phyloP scores from a whole-genome alignment of 176 grass and related monocot genomes.

The Cenchrus fungigraminus region DNA sequence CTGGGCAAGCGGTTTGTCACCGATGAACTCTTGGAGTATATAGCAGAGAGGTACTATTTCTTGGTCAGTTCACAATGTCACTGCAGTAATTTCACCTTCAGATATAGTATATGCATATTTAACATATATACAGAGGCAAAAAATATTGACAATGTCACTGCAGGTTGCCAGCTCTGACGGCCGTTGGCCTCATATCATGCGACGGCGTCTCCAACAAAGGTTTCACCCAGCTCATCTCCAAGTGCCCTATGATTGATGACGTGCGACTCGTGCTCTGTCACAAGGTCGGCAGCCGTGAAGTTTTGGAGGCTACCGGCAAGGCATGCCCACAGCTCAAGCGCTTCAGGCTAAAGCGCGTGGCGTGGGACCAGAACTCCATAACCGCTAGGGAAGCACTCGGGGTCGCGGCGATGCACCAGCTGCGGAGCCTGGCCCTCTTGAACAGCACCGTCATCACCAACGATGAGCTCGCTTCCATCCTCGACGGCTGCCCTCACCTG shows the following conservation, averaged over 20 bases:
- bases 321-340: background rate
- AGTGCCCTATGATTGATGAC: background rate
- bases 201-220: background rate
- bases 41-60: background rate
- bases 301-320: background rate
- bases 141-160: background rate
- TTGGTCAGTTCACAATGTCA: too few relatives aligned
- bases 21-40: background rate
- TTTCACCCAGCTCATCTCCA: background rate
- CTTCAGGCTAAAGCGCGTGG: background rate
- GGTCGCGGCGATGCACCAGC: background rate
- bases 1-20: background rate
- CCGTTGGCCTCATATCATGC: background rate
- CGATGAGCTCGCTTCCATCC: background rate
- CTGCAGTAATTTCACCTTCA: too few relatives aligned
- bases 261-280: background rate
- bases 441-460: too few relatives aligned
- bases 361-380: too few relatives aligned
- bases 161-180: background rate
- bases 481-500: conserved; percentile 1
- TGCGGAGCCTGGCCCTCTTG: background rate
- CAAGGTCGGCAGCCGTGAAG: background rate
- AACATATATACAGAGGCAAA: too few relatives aligned
- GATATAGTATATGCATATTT: too few relatives aligned
- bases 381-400: background rate